Evolutionary conservation across 2,329 filamentous ascomycete genomes (phyloP).

Genomic region (Colletotrichum sp.): DNA sequence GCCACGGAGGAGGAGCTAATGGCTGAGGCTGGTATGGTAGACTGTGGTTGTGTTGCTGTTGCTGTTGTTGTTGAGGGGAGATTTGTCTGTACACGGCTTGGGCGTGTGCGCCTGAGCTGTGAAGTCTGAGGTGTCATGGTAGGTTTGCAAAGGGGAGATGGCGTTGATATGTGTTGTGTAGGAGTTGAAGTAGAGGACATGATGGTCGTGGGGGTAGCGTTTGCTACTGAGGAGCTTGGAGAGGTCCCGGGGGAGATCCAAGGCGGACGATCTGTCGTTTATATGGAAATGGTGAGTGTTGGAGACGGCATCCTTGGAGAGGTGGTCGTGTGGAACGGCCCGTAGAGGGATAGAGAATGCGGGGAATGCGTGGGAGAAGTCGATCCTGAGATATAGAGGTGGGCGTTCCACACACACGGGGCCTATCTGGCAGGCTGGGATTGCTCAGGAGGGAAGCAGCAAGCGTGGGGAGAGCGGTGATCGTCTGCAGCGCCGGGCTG

Average conservation of each 20-base stretch:
- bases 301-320: constrained; percentile 24
- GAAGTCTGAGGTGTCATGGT: constrained; percentile 47
- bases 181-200: constrained; percentile 35
- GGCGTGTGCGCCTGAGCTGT: constrained; percentile 46
- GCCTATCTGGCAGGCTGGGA: constrained; percentile 17
- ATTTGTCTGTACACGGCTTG: constrained; percentile 53
- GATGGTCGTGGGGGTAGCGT: constrained; percentile 9
- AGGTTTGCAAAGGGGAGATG: constrained; percentile 34
- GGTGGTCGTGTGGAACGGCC: constrained; percentile 24
- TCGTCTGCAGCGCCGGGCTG: constrained; percentile 2
- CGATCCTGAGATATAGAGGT: constrained; percentile 16
- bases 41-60: constrained; percentile 27
- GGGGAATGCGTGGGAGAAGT: constrained; percentile 16
- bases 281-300: constrained; percentile 19
- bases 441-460: constrained; percentile 5
- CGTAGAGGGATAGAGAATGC: constrained; percentile 18
- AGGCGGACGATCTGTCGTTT: constrained; percentile 20
- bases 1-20: constrained; percentile 61
- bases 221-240: constrained; percentile 1
- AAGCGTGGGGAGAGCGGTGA: constrained; percentile 15
- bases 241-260: constrained; percentile 10
- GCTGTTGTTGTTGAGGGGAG: constrained; percentile 28
- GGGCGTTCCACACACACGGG: constrained; percentile 16
- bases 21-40: constrained; percentile 54
- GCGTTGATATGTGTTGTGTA: constrained; percentile 33